These are phyloP conservation scores for Tremella yokohamensis DNA, from an alignment of 768 basidiomycete species.

Conservation along the genomic window DNA sequence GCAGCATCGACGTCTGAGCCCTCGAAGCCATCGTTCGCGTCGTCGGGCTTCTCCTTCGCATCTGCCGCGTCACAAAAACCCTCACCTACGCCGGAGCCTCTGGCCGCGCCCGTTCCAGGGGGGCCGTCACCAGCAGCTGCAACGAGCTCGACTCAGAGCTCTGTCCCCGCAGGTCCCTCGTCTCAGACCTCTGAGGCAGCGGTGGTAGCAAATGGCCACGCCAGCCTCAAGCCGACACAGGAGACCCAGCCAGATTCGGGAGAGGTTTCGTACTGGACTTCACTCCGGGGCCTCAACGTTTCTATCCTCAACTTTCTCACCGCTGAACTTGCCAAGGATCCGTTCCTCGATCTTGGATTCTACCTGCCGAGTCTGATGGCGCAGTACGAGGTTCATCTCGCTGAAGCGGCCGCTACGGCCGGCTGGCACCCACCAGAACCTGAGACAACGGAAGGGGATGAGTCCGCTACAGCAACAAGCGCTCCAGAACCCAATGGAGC, in stretches of 20 bases:
- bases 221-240: conserved; percentile 13
- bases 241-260: conserved; percentile 24
- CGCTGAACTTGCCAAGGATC: conserved; percentile 27
- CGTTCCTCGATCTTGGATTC: conserved; percentile 33
- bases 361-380: conserved; percentile 21
- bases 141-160: no score
- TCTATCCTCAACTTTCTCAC: conserved; percentile 41
- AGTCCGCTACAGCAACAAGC: no score
- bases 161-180: no score
- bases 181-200: no score
- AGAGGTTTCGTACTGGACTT: conserved; percentile 42
- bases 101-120: no score
- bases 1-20: no score
- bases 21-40: no score
- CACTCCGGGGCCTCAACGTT: conserved; percentile 45
- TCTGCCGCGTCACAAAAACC: no score
- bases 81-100: no score
- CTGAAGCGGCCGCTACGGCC: conserved; percentile 20
- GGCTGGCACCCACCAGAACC: conserved; percentile 22
- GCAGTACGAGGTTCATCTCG: conserved; percentile 31
- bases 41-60: no score
- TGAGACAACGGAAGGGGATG: background rate
- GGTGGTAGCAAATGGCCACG: no score
- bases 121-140: no score
- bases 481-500: conserved; percentile 1